Evolutionary conservation across 371 early-diverging fungal genomes (phyloP), one percentile per base, ranked within the genome.

Genomic region (Lichtheimia hyalospora): DNA sequence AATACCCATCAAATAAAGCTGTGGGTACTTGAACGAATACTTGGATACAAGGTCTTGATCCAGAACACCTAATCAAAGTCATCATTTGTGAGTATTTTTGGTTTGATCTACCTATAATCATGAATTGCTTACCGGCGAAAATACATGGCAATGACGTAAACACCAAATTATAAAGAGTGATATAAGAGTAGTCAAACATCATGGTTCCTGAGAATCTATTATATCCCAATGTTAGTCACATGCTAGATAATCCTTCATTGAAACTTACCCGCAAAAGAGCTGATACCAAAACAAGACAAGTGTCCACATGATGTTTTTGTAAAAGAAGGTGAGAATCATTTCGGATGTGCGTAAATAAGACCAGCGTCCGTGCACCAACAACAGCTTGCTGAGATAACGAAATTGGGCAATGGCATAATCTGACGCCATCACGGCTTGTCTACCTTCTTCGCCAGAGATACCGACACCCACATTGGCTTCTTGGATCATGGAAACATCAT

Each of bases 401-500:
- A 96, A 96, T 69, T 93, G 90, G 4, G 86, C 90, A 63, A 96
- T 88, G 3, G 93, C 89, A 68, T 93, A 95, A 77, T 96, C 96
- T 25, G 90, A 88, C 0, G 93, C 89, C 85, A 93, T 89, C 20
- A 89, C 89, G 12, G 96, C 96, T 70, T 95, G 95, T 54, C 92
- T 74, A 16, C 96, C 96, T 74, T 96, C 96, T 73, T 93, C 92
- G 61, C 96, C 96, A 14, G 89, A 85, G 60, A 96, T 94, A 53
- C 96, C 96, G 8, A 96, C 83, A 42, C 96, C 96, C 1, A 96
- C 86, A 63, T 95, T 87, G 40, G 96, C 92, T 62, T 85, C 89
- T 70, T 92, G 91, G 54, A 96, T 92, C 97, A 96, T 96, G 15
- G 88, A 84, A 6, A 96, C 96, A 71, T 96, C 97, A 65, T 96